Conservation (phyloP, 75 land plant species). For the Chamaecyparis obtusa region DNA sequence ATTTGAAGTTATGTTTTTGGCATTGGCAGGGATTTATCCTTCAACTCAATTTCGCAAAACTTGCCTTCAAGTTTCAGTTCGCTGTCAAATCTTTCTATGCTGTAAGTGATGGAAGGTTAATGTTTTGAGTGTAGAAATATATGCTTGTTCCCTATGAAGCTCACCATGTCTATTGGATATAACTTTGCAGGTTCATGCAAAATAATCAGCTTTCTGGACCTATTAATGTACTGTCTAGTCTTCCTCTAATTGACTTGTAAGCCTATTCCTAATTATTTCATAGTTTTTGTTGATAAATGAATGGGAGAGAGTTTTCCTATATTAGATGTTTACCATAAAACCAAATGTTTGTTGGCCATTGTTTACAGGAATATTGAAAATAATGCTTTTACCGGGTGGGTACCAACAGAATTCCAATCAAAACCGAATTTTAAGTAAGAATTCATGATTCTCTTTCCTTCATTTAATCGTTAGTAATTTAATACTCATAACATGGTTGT, state of each 20-base stretch:
- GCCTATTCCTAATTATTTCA: constrained; percentile 12
- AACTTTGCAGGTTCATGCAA: constrained; percentile 52
- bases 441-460: not conserved
- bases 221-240: constrained; percentile 37
- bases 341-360: not conserved
- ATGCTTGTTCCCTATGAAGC: not conserved
- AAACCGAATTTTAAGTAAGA: constrained; percentile 36
- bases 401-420: constrained; percentile 44
- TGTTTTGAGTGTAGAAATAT: not conserved
- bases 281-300: not conserved
- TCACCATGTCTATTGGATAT: not conserved
- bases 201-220: constrained; percentile 70
- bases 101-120: constrained; percentile 36
- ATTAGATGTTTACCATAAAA: not conserved
- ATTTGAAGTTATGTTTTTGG: not conserved
- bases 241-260: constrained; percentile 59
- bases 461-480: not conserved
- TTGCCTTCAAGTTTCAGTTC: constrained; percentile 63
- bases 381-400: constrained; percentile 88
- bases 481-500: not conserved
- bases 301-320: not conserved
- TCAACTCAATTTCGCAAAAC: constrained; percentile 73
- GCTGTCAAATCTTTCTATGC: constrained; percentile 59
- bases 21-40: constrained; percentile 78
- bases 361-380: constrained; percentile 77